phyloP scores from a whole-genome alignment of 495 filamentous ascomycete genomes.

The Hyaloscypha bicolor region DNA sequence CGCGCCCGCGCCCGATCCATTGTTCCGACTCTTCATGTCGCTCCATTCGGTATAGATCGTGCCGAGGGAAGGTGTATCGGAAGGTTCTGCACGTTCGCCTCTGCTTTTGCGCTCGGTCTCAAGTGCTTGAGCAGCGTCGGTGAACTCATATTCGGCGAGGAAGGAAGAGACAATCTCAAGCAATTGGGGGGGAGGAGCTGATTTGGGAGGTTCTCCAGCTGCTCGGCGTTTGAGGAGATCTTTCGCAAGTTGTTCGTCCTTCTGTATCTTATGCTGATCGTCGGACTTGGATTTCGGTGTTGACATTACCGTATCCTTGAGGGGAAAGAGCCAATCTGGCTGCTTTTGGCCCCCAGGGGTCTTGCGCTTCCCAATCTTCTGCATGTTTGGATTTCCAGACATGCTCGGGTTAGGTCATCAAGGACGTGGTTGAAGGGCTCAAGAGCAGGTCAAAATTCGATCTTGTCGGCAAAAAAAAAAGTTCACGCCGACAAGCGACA shows the following conservation, averaged over 20 bases:
- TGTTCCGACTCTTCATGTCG: conserved; percentile 27
- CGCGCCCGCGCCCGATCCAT: not conserved
- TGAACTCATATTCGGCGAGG: conserved; percentile 65
- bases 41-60: conserved; percentile 54
- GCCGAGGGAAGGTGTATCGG: conserved; percentile 43
- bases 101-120: conserved; percentile 55
- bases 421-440: not conserved
- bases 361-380: conserved; percentile 33
- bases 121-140: conserved; percentile 59
- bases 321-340: conserved; percentile 34
- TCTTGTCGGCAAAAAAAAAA: conserved; percentile 19
- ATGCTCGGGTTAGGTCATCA: conserved; percentile 20
- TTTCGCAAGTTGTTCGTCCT: conserved; percentile 29
- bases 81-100: conserved; percentile 35
- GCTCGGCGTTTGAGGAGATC: conserved; percentile 28
- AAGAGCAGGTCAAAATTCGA: not conserved
- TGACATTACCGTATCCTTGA: conserved; percentile 10
- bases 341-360: conserved; percentile 19
- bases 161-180: conserved; percentile 68
- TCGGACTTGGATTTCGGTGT: conserved; percentile 11
- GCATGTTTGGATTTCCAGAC: conserved; percentile 33
- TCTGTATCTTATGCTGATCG: conserved; percentile 20
- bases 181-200: conserved; percentile 56
- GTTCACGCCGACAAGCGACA: conserved; percentile 3
- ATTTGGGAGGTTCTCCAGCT: conserved; percentile 22